These are phyloP conservation scores for Mitragyna speciosa DNA, from an alignment of 257 asterid genomes.

Conservation along the genomic window DNA sequence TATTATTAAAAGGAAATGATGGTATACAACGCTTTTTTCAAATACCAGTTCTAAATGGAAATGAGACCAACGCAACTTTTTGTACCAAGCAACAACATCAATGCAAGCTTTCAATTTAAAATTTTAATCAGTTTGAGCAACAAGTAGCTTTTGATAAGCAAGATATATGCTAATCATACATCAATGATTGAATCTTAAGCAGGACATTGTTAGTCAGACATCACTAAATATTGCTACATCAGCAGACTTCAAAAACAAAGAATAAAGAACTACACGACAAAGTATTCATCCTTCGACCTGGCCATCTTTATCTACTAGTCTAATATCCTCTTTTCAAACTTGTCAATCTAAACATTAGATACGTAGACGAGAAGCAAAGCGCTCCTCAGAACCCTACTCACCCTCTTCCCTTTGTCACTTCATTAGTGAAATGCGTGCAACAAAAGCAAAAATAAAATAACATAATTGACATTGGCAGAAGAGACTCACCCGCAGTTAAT, in stretches of 20 bases:
- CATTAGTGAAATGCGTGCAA: background rate
- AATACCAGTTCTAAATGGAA: background rate
- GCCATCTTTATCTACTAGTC: background rate
- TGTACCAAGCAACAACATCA: background rate
- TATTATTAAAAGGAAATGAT: background rate
- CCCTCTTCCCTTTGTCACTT: background rate
- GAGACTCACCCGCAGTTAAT: conserved; percentile 13
- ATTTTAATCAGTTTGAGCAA: background rate
- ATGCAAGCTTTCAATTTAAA: background rate
- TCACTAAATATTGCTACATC: background rate
- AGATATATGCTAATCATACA: background rate
- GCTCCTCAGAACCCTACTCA: background rate
- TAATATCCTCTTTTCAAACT: background rate
- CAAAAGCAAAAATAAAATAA: background rate
- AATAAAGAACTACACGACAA: background rate
- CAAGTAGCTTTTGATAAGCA: background rate
- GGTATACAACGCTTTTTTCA: background rate
- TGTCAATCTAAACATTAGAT: background rate
- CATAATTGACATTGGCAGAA: background rate
- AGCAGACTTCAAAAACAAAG: background rate
- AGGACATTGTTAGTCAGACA: background rate
- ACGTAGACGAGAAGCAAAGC: background rate
- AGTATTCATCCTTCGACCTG: background rate
- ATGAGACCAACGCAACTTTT: background rate
- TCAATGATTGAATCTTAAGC: background rate